Conservation (phyloP, 306 rosid genomes). For the Elaeagnus macrophylla region DNA sequence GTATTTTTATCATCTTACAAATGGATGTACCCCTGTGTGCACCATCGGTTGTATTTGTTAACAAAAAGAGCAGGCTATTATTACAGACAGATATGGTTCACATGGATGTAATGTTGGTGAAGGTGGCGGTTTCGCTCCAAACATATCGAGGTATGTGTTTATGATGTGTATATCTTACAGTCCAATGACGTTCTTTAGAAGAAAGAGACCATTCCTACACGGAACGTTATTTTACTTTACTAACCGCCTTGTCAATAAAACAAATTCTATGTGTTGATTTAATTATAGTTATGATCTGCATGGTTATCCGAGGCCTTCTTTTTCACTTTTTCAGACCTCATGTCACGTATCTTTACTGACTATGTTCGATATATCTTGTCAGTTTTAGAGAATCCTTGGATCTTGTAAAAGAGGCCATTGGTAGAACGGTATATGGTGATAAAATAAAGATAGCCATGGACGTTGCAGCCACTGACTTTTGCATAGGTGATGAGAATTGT, state of each 20-base stretch:
- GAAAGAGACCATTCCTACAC: too few relatives aligned
- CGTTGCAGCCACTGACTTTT: conserved; percentile 74
- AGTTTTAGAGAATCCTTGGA: conserved; percentile 83
- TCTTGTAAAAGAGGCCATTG: conserved; percentile 79
- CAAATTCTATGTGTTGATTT: not conserved
- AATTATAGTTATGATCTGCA: not conserved
- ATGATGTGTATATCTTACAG: too few relatives aligned
- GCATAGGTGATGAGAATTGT: conserved; percentile 58
- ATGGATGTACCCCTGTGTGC: conserved; percentile 9
- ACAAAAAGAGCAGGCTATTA: conserved; percentile 78
- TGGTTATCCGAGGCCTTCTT: too few relatives aligned
- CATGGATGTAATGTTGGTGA: conserved; percentile 78
- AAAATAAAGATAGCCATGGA: conserved; percentile 81
- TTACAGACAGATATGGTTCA: conserved; percentile 69
- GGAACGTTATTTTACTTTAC: too few relatives aligned
- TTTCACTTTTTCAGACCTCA: not conserved
- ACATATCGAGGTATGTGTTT: conserved; percentile 69
- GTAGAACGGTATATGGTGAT: conserved; percentile 68
- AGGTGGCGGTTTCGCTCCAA: conserved; percentile 89
- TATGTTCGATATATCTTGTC: conserved; percentile 22
- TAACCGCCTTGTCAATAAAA: not conserved
- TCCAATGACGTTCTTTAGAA: too few relatives aligned
- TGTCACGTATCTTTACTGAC: conserved; percentile 18
- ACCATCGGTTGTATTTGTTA: conserved; percentile 32
- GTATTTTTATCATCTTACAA: not conserved